Conservation (phyloP, 371 early-diverging fungal species). For the Ecytonucleospora hepatopenaei region DNA sequence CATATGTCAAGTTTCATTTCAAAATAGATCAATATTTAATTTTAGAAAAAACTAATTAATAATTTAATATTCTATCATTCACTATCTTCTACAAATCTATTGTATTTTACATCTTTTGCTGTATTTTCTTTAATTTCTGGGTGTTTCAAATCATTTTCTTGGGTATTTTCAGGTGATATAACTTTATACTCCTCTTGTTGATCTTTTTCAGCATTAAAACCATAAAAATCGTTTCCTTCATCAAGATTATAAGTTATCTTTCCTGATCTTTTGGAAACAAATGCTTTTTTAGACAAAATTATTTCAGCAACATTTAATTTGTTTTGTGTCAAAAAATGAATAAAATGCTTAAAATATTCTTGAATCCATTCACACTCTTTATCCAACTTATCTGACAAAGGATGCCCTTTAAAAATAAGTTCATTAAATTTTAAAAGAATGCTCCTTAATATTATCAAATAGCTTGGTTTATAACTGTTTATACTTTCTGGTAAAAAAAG, state of each 20-base stretch:
- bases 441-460: not conserved
- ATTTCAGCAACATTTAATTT: not conserved
- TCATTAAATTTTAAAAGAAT: not conserved
- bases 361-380: not conserved
- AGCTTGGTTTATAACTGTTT: not conserved
- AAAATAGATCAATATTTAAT: too few relatives aligned
- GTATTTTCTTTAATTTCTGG: too few relatives aligned
- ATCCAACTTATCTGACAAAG: not conserved
- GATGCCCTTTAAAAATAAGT: too few relatives aligned
- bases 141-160: too few relatives aligned
- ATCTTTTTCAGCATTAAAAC: too few relatives aligned
- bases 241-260: not conserved
- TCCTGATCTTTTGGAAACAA: not conserved
- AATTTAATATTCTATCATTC: too few relatives aligned
- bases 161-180: too few relatives aligned
- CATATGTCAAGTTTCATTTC: too few relatives aligned
- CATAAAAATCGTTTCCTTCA: not conserved
- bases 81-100: too few relatives aligned
- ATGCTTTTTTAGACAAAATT: not conserved
- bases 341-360: not conserved
- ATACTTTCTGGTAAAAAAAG: not conserved
- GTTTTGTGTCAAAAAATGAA: not conserved
- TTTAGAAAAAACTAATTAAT: too few relatives aligned
- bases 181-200: too few relatives aligned
- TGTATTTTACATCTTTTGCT: too few relatives aligned